Base-by-base conservation (phyloP, 495 filamentous ascomycete genomes). In the Podospora tetraspora region DNA sequence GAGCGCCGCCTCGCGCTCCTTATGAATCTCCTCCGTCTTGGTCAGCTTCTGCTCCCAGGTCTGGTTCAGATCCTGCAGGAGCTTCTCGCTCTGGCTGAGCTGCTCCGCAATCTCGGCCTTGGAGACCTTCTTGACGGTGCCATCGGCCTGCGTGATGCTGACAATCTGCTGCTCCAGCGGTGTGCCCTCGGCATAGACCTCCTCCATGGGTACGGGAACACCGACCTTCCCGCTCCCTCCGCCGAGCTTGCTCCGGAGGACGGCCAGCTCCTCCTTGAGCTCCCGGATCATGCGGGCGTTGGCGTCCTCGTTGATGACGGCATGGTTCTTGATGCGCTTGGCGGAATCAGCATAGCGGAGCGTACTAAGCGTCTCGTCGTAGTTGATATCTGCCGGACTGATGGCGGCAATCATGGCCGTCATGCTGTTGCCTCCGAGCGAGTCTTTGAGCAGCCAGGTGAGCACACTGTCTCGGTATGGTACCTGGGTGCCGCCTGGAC, bases 341-440 rank as follows among this genome's bases (percentile, higher is more conserved):
- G 95, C 95, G 8, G 92, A 97, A 77, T 99, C 95, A 59, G 95
- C 95, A 80, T 99, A 99, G 67, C 95, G 88, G 12, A 99, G 83
- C 12, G 95, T 99, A 77, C 93, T 92, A 8, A 99, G 83, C 13
- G 95, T 98, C 77, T 99, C 95, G 72, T 99, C 95, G 74, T 94
- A 99, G 79, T 99, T 99, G 83, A 99, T 98, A 80, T 99, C 95
- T 64, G 95, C 95, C 5, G 95, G 95, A 64, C 93, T 97, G 74
- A 99, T 98, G 52, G 95, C 95, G 60, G 95, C 95, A 81, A 99
- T 99, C 95, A 99, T 99, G 60, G 95, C 96, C 22, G 95, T 99
- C 91, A 99, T 94, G 74, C 95, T 98, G 80, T 99, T 99, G 67
- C 96, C 96, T 75, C 96, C 96, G 11, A 99, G 83, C 3, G 95